Conservation (phyloP, 345 rosid genomes). For the Anacardium occidentale region DNA sequence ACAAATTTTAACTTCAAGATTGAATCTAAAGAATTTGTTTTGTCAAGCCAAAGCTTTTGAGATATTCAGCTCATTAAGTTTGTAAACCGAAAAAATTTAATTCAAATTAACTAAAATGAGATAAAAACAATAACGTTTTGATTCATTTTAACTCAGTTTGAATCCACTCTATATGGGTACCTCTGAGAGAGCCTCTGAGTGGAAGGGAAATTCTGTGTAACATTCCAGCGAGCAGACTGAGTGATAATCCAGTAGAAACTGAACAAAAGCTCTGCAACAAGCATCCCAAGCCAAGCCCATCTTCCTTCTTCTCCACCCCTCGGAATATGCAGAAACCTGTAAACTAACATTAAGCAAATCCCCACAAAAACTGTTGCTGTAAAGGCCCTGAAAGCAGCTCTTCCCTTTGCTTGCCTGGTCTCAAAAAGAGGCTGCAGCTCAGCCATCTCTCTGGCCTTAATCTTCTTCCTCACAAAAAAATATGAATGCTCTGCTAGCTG, state of each 20-base stretch:
- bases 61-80: too few species aligned
- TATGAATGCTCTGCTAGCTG: too few species aligned
- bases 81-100: too few species aligned
- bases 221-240: constrained; percentile 50
- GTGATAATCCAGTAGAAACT: constrained; percentile 50
- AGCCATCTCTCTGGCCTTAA: neutral
- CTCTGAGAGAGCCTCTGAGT: constrained; percentile 40
- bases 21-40: too few species aligned
- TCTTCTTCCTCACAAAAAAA: neutral
- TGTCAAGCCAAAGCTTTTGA: too few species aligned
- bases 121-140: too few species aligned
- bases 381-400: constrained; percentile 27
- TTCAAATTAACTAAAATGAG: too few species aligned
- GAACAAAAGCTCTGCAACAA: constrained; percentile 42
- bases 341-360: constrained; percentile 39
- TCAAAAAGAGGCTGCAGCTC: constrained; percentile 15
- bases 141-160: too few species aligned
- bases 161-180: too few species aligned
- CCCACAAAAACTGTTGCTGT: constrained; percentile 33
- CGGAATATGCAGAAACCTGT: constrained; percentile 31
- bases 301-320: constrained; percentile 20
- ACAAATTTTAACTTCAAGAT: too few species aligned
- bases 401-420: constrained; percentile 24
- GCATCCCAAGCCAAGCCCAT: constrained; percentile 45
- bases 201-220: constrained; percentile 31